A percentile compares a stretch with the other conserved stretches of the same genome.
Conservation (phyloP, 192 early-diverging fungal species). For the Coemansia sp. region DNA sequence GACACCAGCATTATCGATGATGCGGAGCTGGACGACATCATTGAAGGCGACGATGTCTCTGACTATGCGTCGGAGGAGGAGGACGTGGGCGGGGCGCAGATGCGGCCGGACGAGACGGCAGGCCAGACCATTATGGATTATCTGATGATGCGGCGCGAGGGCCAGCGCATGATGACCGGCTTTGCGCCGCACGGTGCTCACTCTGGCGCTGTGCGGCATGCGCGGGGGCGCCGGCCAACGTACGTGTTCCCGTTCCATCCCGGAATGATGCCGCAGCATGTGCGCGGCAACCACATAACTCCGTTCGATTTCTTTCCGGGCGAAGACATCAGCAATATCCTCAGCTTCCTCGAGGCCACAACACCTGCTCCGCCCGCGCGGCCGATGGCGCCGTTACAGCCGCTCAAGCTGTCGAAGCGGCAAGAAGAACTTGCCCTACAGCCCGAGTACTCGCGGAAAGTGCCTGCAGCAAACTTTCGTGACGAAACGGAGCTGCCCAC, state of each 20-base stretch:
- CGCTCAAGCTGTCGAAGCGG: slow-evolving; percentile 30
- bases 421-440: slow-evolving; percentile 34
- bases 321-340: slow-evolving; percentile 41
- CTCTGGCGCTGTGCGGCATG: not conserved
- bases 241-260: slow-evolving; percentile 33
- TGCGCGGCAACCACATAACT: slow-evolving; percentile 16
- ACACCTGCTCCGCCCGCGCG: slow-evolving; percentile 32
- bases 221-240: slow-evolving; percentile 6
- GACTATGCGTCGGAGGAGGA: not conserved
- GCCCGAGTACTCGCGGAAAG: slow-evolving; percentile 28
- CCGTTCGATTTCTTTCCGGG: slow-evolving; percentile 43
- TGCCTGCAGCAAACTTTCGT: slow-evolving; percentile 42
- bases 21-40: slow-evolving; percentile 1
- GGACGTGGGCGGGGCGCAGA: not conserved
- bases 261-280: slow-evolving; percentile 22
- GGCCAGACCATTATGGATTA: slow-evolving; percentile 16
- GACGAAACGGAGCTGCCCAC: slow-evolving; percentile 12
- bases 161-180: slow-evolving; percentile 21
- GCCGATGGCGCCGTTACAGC: slow-evolving; percentile 26
- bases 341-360: slow-evolving; percentile 45
- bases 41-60: slow-evolving; percentile 9
- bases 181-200: slow-evolving; percentile 3
- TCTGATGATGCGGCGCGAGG: slow-evolving; percentile 14
- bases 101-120: slow-evolving; percentile 6
- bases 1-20: slow-evolving; percentile 15